A percentile compares a stretch with the other conserved stretches of the same genome.
These are phyloP conservation scores for Stemphylium lycopersici DNA, from an alignment of 2,329 filamentous ascomycete species.

Conservation along the genomic window DNA sequence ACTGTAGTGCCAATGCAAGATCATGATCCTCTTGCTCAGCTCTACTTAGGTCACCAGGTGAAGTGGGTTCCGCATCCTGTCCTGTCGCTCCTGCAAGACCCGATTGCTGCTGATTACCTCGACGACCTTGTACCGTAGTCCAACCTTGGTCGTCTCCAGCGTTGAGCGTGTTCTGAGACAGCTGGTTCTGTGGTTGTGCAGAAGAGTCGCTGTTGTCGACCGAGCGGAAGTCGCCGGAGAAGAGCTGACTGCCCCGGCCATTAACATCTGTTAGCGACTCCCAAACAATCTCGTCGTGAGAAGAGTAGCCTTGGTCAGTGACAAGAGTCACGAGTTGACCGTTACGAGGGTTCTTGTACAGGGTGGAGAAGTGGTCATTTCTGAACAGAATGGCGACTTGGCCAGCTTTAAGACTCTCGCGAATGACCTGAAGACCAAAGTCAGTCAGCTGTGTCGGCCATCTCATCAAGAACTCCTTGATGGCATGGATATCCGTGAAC, in stretches of 20 bases:
- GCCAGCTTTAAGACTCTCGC: slow-evolving; percentile 72
- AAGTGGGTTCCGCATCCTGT: slow-evolving; percentile 27
- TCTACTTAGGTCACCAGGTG: slow-evolving; percentile 48
- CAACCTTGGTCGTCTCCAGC: slow-evolving; percentile 55
- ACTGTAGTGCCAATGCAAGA: slow-evolving; percentile 84
- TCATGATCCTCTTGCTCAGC: slow-evolving; percentile 83
- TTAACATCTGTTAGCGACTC: slow-evolving; percentile 89
- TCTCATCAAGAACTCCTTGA: slow-evolving; percentile 79
- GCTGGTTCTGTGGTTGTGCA: slow-evolving; percentile 32
- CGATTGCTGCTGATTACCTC: slow-evolving; percentile 35
- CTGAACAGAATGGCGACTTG: slow-evolving; percentile 90
- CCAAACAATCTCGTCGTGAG: slow-evolving; percentile 92
- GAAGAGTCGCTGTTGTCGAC: slow-evolving; percentile 65
- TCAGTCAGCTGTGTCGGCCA: slow-evolving; percentile 88
- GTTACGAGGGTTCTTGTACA: slow-evolving; percentile 85
- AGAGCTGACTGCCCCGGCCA: slow-evolving; percentile 80
- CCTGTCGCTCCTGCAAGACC: slow-evolving; percentile 7
- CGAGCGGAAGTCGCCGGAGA: slow-evolving; percentile 85
- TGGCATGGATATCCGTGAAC: slow-evolving; percentile 81
- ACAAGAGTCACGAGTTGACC: slow-evolving; percentile 81
- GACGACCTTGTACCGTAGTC: slow-evolving; percentile 60
- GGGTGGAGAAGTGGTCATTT: slow-evolving; percentile 94
- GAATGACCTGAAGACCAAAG: slow-evolving; percentile 78
- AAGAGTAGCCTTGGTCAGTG: slow-evolving; percentile 88
- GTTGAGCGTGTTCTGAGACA: slow-evolving; percentile 38